Conservation (phyloP, 2,329 filamentous ascomycete genomes). For the Paraphoma chrysanthemicola region DNA sequence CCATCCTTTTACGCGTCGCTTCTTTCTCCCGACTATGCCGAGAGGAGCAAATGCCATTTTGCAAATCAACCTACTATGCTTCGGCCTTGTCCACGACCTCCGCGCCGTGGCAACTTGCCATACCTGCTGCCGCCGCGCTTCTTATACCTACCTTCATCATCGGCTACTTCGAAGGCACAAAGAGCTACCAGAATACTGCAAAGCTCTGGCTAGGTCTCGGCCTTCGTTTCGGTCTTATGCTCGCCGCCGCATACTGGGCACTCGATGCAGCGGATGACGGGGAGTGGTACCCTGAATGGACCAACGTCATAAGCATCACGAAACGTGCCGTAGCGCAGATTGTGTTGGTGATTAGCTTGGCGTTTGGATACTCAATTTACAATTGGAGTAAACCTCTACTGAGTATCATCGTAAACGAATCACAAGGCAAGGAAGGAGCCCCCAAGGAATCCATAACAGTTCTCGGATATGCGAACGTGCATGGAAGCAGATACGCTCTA, state of each 20-base stretch:
- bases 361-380: conserved; percentile 85
- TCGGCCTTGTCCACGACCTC: conserved; percentile 92
- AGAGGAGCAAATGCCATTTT: conserved; percentile 98
- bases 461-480: conserved; percentile 90
- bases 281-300: conserved; percentile 72
- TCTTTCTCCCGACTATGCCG: conserved; percentile 92
- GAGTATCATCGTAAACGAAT: conserved; percentile 64
- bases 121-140: conserved; percentile 78
- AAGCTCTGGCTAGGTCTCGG: conserved; percentile 83
- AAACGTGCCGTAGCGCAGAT: conserved; percentile 82
- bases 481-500: conserved; percentile 88
- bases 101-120: conserved; percentile 83
- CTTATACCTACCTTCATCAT: conserved; percentile 77
- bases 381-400: conserved; percentile 86
- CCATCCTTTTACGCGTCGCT: conserved; percentile 77
- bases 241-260: conserved; percentile 84
- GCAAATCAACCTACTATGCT: conserved; percentile 93
- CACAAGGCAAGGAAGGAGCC: conserved; percentile 24
- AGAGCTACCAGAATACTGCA: conserved; percentile 86
- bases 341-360: conserved; percentile 78
- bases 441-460: conserved; percentile 69
- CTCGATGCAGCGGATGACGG: conserved; percentile 88
- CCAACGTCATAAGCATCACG: conserved; percentile 68
- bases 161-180: conserved; percentile 80
- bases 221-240: conserved; percentile 76